Conservation (phyloP, 2,329 filamentous ascomycete genomes). For the Lachnellula cervina region DNA sequence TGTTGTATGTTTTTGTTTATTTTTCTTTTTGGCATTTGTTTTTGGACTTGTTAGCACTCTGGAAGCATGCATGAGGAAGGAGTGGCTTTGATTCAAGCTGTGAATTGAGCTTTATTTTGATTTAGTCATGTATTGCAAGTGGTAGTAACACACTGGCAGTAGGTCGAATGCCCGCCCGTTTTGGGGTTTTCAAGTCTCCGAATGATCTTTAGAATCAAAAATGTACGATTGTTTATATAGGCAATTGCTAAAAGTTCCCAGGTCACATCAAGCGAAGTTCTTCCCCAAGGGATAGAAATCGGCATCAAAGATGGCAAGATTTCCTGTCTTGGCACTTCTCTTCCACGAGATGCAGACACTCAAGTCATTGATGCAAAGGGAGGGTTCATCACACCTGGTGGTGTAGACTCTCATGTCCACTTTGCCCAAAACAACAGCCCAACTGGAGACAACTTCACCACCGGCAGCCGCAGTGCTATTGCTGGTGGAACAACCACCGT, state of each 20-base stretch:
- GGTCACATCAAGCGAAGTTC: constrained; percentile 43
- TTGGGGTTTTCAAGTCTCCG: too few species aligned
- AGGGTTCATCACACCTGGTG: constrained; percentile 42
- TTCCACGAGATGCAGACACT: constrained; percentile 33
- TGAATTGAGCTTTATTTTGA: too few species aligned
- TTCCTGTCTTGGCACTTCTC: constrained; percentile 36
- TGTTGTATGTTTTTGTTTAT: constrained; percentile 26
- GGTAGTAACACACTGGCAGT: too few species aligned
- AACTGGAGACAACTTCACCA: constrained; percentile 37
- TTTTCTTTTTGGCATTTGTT: constrained; percentile 1
- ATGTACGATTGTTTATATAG: neutral
- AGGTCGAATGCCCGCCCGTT: too few species aligned
- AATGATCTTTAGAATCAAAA: too few species aligned
- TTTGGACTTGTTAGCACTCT: neutral
- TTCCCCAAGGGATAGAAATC: constrained; percentile 40
- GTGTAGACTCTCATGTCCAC: constrained; percentile 46
- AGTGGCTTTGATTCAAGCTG: too few species aligned
- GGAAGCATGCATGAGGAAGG: neutral
- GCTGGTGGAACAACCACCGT: constrained; percentile 56
- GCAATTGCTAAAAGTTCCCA: constrained; percentile 18
- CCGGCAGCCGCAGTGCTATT: constrained; percentile 49
- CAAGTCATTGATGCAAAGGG: constrained; percentile 41
- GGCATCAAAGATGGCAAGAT: constrained; percentile 45
- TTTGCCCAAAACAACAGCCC: constrained; percentile 41
- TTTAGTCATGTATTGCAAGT: too few species aligned